Conservation (phyloP, 495 filamentous ascomycete genomes). For the Amphirosellinia nigrospora region DNA sequence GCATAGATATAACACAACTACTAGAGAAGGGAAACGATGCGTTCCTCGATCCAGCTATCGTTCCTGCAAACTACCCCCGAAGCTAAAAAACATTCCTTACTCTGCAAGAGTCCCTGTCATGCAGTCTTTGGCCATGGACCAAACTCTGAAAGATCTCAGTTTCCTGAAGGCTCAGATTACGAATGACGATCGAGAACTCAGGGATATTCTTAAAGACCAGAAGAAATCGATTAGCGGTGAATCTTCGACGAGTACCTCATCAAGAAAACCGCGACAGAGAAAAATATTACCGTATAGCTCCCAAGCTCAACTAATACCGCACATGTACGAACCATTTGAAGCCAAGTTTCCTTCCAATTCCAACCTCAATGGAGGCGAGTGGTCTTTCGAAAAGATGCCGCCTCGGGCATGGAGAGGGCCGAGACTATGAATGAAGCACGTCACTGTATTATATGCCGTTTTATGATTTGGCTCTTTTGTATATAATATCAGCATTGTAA, state of each 20-base stretch:
- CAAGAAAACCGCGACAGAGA: constrained; percentile 29
- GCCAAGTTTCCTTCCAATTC: constrained; percentile 32
- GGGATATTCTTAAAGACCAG: constrained; percentile 70
- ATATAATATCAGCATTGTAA: constrained; percentile 8
- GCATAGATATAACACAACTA: constrained; percentile 76
- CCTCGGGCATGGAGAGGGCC: not conserved
- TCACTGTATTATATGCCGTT: constrained; percentile 12
- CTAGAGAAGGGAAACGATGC: constrained; percentile 70
- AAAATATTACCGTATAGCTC: constrained; percentile 38
- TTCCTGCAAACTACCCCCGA: constrained; percentile 54
- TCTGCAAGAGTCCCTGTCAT: constrained; percentile 79
- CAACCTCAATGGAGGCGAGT: constrained; percentile 9
- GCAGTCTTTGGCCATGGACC: constrained; percentile 60
- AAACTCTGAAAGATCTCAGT: constrained; percentile 46
- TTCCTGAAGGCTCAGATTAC: constrained; percentile 88
- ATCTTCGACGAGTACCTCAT: not conserved
- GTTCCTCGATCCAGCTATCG: constrained; percentile 66
- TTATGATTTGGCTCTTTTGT: constrained; percentile 1
- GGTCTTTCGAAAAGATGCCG: constrained; percentile 36
- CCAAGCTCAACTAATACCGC: constrained; percentile 36
- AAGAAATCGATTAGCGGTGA: constrained; percentile 32
- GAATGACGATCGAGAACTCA: constrained; percentile 73
- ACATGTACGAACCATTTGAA: constrained; percentile 37
- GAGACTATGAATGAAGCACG: constrained; percentile 3
- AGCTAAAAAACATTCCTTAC: constrained; percentile 67